A percentile compares a stretch with the other conserved stretches of the same genome.
Conservation (phyloP, 805 yeast genomes). For the Candida hungchunana region DNA sequence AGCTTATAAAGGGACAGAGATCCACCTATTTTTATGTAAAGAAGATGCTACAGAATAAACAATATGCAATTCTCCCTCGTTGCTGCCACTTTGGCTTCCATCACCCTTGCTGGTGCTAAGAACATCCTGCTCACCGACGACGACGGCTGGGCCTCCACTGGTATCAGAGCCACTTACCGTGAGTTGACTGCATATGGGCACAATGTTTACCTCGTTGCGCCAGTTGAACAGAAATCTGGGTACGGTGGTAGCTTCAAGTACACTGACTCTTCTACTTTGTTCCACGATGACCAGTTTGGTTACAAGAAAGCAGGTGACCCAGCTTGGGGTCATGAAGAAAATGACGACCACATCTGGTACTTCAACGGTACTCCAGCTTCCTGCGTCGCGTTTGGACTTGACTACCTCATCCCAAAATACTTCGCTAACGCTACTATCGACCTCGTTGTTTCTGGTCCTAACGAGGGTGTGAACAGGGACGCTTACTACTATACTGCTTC, state of each 20-base stretch:
- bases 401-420: conserved; percentile 42
- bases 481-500: conserved; percentile 39
- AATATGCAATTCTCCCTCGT: too few relatives aligned
- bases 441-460: conserved; percentile 48
- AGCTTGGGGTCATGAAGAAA: conserved; percentile 50
- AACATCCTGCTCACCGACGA: conserved; percentile 50
- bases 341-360: conserved; percentile 44
- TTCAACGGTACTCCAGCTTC: conserved; percentile 57
- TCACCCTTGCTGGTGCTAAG: conserved; percentile 27
- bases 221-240: conserved; percentile 48
- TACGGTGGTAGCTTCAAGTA: conserved; percentile 50
- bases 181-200: conserved; percentile 45
- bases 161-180: conserved; percentile 51
- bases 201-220: conserved; percentile 47
- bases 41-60: too few relatives aligned
- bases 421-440: conserved; percentile 42
- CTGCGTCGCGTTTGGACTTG: conserved; percentile 44
- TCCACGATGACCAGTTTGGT: conserved; percentile 42
- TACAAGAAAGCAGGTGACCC: conserved; percentile 46
- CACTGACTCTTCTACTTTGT: conserved; percentile 36
- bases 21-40: too few relatives aligned
- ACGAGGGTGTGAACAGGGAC: conserved; percentile 47
- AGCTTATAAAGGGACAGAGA: too few relatives aligned
- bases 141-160: conserved; percentile 54
- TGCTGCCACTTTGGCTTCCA: conserved; percentile 10